Conservation (phyloP, 163 green algal species). For the Scenedesmus sp. region DNA sequence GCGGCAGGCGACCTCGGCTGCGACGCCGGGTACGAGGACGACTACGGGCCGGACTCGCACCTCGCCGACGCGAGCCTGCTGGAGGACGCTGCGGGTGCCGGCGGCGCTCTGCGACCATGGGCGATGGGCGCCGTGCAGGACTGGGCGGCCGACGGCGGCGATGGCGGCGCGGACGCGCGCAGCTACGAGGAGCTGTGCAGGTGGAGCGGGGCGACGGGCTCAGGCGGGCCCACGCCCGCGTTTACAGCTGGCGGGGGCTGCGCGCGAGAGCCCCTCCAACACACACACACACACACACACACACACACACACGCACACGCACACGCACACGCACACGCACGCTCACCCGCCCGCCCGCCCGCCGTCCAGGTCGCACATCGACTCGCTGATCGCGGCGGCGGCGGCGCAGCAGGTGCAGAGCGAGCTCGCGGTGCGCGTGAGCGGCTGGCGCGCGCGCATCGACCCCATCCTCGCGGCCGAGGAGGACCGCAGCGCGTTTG, state of each 20-base stretch:
- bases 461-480: conserved; percentile 71
- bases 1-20: not conserved
- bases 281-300: too few relatives aligned
- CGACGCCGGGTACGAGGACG: conserved; percentile 43
- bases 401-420: conserved; percentile 75
- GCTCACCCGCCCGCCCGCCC: too few relatives aligned
- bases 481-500: conserved; percentile 71
- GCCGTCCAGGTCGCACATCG: conserved; percentile 70
- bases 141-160: conserved; percentile 26
- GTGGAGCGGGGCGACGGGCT: not conserved
- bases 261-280: too few relatives aligned
- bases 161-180: not conserved
- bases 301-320: too few relatives aligned
- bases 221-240: too few relatives aligned
- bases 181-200: conserved; percentile 70
- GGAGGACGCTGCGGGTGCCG: not conserved
- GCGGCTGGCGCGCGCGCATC: conserved; percentile 68
- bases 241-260: too few relatives aligned
- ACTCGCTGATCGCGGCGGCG: conserved; percentile 63
- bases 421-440: conserved; percentile 61
- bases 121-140: conserved; percentile 1
- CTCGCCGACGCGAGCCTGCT: not conserved
- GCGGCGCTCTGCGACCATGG: not conserved
- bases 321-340: too few relatives aligned
- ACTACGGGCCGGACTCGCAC: not conserved